Evolutionary conservation across 1,284 basidiomycete genomes (phyloP), one percentile per base, ranked within the genome.

Genomic region (Irpex sp.): DNA sequence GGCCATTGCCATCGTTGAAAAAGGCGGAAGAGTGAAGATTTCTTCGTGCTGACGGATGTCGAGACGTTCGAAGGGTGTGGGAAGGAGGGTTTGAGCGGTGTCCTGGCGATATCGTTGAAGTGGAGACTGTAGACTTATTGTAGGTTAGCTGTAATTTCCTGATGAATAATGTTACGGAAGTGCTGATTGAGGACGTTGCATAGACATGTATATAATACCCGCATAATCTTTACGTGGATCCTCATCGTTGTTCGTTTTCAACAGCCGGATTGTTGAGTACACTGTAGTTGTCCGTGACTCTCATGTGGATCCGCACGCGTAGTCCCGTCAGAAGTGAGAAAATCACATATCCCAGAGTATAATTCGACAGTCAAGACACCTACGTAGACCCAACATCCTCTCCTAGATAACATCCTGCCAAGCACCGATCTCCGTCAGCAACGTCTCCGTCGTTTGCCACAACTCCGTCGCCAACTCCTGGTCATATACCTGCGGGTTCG

Each of bases 1-100:
- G 73, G 81, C 84, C 0, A 80, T 85, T 36, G 75, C 73, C n/a
- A 85, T 92, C 31, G 73, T 94, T 44, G 81, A 88, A 65, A 75
- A 77, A 26, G 88, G 83, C 0, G 76, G 78, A 1, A 74, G 69
- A 37, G 80, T 93, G 48, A 75, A 81, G 6, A 75, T 90, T 17
- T 70, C 81, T 47, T 82, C 87, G 21, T 87, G 85, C 70, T 89
- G 71, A 82, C 3, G 15, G 26, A 34, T 9, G 36, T 13, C 8
- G 5, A 17, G 44, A 21, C 19, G n/a, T 38, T 40, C 17, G n/a
- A 6, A 9, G 26, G 38, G 13, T 1, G 15, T 15, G 19, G 21
- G 37, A 17, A 15, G 4, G n/a, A 57, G 3, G 8, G 9, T 15
- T 31, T n/a, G 17, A 26, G 38, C 44, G 34, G 38, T 38, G 57